Evolutionary conservation across 805 yeast genomes (phyloP).

Genomic region (Wickerhamiella kurtzmanii): DNA sequence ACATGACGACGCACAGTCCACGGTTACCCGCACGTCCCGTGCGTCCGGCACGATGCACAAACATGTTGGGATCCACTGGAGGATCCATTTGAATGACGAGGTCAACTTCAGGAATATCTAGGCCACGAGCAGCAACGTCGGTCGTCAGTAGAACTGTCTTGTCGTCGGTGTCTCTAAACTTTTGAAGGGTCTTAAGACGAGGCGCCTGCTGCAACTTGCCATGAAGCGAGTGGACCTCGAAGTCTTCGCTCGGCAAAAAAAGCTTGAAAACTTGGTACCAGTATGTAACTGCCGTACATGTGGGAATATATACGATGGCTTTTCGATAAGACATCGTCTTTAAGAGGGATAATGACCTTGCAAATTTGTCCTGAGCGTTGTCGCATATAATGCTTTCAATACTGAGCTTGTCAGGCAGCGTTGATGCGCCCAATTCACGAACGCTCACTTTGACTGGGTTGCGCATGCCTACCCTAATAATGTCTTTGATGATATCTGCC

Average conservation of each 20-base stretch:
- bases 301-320: slow-evolving; percentile 84
- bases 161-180: slow-evolving; percentile 36
- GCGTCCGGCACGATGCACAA: slow-evolving; percentile 87
- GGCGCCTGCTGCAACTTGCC: slow-evolving; percentile 80
- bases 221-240: slow-evolving; percentile 60
- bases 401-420: slow-evolving; percentile 49
- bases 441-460: slow-evolving; percentile 86
- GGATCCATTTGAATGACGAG: slow-evolving; percentile 89
- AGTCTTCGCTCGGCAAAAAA: slow-evolving; percentile 9
- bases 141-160: slow-evolving; percentile 72
- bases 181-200: slow-evolving; percentile 55
- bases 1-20: slow-evolving; percentile 66
- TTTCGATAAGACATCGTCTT: slow-evolving; percentile 49
- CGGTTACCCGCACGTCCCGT: slow-evolving; percentile 83
- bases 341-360: slow-evolving; percentile 42
- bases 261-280: slow-evolving; percentile 28
- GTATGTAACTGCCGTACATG: slow-evolving; percentile 71
- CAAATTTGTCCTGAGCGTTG: slow-evolving; percentile 49
- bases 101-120: slow-evolving; percentile 91
- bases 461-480: slow-evolving; percentile 79
- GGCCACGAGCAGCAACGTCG: slow-evolving; percentile 97
- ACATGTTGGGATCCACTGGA: slow-evolving; percentile 84
- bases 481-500: slow-evolving; percentile 53
- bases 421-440: slow-evolving; percentile 24
- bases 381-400: slow-evolving; percentile 33